phyloP scores from a whole-genome alignment of 2,329 filamentous ascomycete genomes.

The Leptographium galeiforme region DNA sequence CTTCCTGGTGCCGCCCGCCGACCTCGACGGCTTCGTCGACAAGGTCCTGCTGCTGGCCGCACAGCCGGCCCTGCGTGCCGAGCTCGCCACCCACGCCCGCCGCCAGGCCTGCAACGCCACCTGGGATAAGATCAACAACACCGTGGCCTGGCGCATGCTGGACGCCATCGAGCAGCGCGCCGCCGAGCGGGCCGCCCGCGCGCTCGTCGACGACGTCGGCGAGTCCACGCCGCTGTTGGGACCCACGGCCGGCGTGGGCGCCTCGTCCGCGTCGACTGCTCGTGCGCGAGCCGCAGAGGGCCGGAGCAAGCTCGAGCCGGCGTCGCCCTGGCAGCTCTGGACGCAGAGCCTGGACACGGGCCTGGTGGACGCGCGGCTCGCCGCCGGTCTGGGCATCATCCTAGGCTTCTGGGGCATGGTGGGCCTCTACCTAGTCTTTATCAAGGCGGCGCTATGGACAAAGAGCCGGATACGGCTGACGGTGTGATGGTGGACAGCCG shows the following conservation, averaged over 20 bases:
- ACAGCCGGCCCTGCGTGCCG: constrained; percentile 27
- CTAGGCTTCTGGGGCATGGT: constrained; percentile 34
- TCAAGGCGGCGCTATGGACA: constrained; percentile 21
- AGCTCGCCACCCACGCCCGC: constrained; percentile 35
- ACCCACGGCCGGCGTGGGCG: not conserved
- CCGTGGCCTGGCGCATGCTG: constrained; percentile 50
- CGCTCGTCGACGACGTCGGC: constrained; percentile 1
- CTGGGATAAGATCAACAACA: constrained; percentile 61
- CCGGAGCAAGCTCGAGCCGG: not conserved
- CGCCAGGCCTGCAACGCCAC: constrained; percentile 48
- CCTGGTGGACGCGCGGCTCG: constrained; percentile 29
- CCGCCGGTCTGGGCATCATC: constrained; percentile 32
- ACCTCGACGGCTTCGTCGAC: constrained; percentile 43
- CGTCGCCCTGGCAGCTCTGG: constrained; percentile 29
- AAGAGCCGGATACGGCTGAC: constrained; percentile 11
- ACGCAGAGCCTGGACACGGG: constrained; percentile 24
- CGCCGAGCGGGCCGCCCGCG: constrained; percentile 14
- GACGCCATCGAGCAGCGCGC: constrained; percentile 35
- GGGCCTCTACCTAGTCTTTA: constrained; percentile 34
- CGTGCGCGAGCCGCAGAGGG: not conserved
- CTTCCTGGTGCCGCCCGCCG: constrained; percentile 45
- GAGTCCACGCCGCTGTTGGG: not conserved
- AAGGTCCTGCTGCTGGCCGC: constrained; percentile 35
- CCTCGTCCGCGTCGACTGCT: not conserved
- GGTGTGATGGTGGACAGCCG: not conserved